These are phyloP conservation scores for Piromyces finnis DNA, from an alignment of 192 early-diverging fungal genomes.

Conservation along the genomic window DNA sequence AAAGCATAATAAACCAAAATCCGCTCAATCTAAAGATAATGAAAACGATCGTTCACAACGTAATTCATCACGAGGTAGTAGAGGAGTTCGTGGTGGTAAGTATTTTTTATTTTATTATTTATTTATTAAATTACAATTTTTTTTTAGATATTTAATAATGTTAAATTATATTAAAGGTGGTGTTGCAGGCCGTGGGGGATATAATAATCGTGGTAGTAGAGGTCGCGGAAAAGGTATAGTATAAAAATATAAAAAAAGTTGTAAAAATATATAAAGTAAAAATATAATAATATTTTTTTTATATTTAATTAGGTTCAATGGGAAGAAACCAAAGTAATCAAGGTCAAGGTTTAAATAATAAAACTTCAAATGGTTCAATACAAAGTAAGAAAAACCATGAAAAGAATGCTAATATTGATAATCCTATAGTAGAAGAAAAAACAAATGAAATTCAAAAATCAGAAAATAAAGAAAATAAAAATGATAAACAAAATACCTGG, in stretches of 20 bases:
- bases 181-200: slow-evolving; percentile 2
- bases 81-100: slow-evolving; percentile 45
- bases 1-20: slow-evolving; percentile 40
- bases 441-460: neutral
- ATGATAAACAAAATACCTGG: neutral
- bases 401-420: neutral
- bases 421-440: neutral
- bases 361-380: neutral
- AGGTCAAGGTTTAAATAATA: neutral
- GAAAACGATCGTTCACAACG: slow-evolving; percentile 31
- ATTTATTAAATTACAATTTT: no score
- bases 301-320: neutral
- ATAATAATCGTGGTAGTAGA: slow-evolving; percentile 37
- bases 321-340: neutral
- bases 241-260: no score
- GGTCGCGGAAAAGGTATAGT: slow-evolving; percentile 18
- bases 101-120: neutral
- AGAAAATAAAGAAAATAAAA: neutral
- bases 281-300: no score
- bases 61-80: slow-evolving; percentile 28
- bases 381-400: neutral
- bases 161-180: slow-evolving; percentile 4
- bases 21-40: slow-evolving; percentile 26
- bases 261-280: no score
- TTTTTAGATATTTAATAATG: no score